Percentiles rank a stretch among this genome's conserved stretches.
These are phyloP conservation scores for Xanthoceras sorbifolium DNA, from an alignment of 345 rosid genomes.

Conservation along the genomic window DNA sequence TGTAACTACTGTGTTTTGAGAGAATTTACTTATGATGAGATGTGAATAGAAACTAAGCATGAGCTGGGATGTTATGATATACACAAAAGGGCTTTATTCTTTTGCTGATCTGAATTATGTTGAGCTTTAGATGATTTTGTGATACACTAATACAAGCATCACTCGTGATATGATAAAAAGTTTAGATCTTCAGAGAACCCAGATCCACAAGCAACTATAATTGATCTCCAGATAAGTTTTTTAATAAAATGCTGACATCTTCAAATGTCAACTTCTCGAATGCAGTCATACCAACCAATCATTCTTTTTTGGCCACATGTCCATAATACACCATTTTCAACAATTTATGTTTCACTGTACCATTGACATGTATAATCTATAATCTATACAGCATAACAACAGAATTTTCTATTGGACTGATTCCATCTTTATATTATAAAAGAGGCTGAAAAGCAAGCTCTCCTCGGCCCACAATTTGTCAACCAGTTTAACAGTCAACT, in stretches of 20 bases:
- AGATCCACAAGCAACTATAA: background rate
- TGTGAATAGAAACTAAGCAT: background rate
- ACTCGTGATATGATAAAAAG: background rate
- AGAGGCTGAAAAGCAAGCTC: background rate
- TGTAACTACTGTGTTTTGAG: background rate
- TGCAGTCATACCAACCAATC: background rate
- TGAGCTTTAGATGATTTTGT: background rate
- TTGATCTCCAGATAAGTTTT: background rate
- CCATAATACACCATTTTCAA: background rate
- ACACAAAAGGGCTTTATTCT: too few species aligned
- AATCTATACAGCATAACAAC: background rate
- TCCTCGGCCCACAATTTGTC: background rate
- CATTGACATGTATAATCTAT: background rate
- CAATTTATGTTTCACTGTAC: background rate
- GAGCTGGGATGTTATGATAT: background rate
- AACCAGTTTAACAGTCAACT: background rate
- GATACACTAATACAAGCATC: background rate
- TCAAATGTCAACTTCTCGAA: conserved; percentile 8
- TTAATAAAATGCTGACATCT: background rate
- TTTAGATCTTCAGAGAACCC: background rate
- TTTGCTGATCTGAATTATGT: background rate
- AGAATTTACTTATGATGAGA: background rate
- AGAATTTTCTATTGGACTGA: background rate
- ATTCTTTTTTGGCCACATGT: background rate
- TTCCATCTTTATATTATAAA: conserved; percentile 1